A percentile compares a stretch with the other conserved stretches of the same genome.
phyloP scores from a whole-genome alignment of 2,329 filamentous ascomycete species.

The Pseudodiploospora longispora region DNA sequence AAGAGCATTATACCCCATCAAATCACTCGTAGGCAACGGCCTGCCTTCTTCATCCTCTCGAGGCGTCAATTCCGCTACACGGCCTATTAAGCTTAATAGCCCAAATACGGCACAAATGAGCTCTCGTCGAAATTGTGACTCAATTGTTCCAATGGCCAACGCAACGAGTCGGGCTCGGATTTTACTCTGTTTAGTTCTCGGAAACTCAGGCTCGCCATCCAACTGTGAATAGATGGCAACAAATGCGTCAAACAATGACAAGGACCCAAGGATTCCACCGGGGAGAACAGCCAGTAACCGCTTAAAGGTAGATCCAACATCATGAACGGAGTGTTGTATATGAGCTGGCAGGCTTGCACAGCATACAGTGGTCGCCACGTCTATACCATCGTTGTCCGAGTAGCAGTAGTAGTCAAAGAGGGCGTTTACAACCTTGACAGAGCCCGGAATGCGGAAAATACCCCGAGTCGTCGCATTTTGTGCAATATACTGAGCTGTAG shows the following conservation, averaged over 20 bases:
- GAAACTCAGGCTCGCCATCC: slow-evolving; percentile 41
- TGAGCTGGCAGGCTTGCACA: slow-evolving; percentile 52
- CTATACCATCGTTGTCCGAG: slow-evolving; percentile 36
- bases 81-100: slow-evolving; percentile 52
- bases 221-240: slow-evolving; percentile 53
- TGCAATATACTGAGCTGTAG: slow-evolving; percentile 55
- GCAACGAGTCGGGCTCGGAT: slow-evolving; percentile 58
- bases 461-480: slow-evolving; percentile 49
- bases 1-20: slow-evolving; percentile 57
- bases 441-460: slow-evolving; percentile 57
- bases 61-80: slow-evolving; percentile 44
- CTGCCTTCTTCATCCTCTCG: slow-evolving; percentile 43
- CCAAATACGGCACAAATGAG: slow-evolving; percentile 62
- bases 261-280: slow-evolving; percentile 57
- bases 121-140: slow-evolving; percentile 52
- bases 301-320: slow-evolving; percentile 62
- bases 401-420: slow-evolving; percentile 57
- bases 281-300: slow-evolving; percentile 54
- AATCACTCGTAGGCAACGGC: slow-evolving; percentile 45
- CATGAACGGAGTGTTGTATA: slow-evolving; percentile 52
- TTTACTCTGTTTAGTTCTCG: slow-evolving; percentile 45
- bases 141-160: slow-evolving; percentile 51
- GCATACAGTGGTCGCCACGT: slow-evolving; percentile 49
- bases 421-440: slow-evolving; percentile 43
- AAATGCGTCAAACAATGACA: slow-evolving; percentile 53